Base-by-base conservation (phyloP, 495 filamentous ascomycete genomes). In the Aspergillus bridgeri region DNA sequence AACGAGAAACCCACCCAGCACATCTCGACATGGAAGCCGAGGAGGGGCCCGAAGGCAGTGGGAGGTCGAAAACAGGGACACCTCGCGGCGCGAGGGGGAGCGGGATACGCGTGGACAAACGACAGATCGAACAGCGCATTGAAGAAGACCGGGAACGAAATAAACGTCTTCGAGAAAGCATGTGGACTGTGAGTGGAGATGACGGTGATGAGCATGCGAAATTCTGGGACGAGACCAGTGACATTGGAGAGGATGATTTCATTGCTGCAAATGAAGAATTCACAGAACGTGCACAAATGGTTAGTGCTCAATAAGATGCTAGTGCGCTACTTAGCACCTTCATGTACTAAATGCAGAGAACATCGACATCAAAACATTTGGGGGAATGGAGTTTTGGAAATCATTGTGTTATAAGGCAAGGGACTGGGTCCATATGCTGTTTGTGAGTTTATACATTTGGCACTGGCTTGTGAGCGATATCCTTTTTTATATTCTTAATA, bases 71-170 rank as follows among this genome's bases (percentile, higher is more conserved):
- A 58, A 63, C 51, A 3, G 73, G 68, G 11, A 71, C 73, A 8
- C 69, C 70, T 5, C 66, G 65, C 1, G 66, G 69, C 44, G 51
- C 61, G 5, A 73, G 71, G 59, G 58, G 65, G 3, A 72, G 71
- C 54, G 71, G 71, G 43, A 63, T 77, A 47, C 81, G 83, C 54
- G 76, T 92, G 13, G 91, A 97, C 65, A 93, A 91, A 69, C 82
- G 86, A 54, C 86, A 93, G 76, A 89, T 96, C 38, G 91, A 97
- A 73, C 92, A 97, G 76, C 74, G 94, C 51, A 97, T 98, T 60
- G 95, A 98, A 60, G 94, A 98, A 68, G 94, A 98, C 72, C 79
- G 94, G 7, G 95, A 98, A 70, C 80, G 94, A 43, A 96, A 98
- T 72, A 98, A 98, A 77, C 76, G 94, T 42, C 75, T 89, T 58